Evolutionary conservation across 495 filamentous ascomycete genomes (phyloP).

Genomic region (Thozetella sp.): DNA sequence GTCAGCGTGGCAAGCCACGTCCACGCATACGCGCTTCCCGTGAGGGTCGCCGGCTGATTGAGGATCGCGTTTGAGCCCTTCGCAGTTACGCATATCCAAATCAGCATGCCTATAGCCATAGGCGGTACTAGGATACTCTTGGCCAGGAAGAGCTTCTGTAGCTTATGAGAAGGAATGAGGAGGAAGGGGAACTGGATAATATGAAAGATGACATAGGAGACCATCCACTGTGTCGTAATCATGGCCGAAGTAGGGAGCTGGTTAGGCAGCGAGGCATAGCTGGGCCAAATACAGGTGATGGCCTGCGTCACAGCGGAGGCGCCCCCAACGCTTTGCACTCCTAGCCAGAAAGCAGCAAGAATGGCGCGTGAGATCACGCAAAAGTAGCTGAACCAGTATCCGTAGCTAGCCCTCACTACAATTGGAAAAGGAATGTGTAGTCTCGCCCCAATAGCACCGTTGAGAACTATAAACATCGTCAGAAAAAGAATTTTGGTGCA

Average conservation of each 20-base stretch:
- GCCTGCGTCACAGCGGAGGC: slow-evolving; percentile 40
- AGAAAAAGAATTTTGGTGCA: slow-evolving; percentile 32
- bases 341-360: slow-evolving; percentile 48
- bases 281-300: slow-evolving; percentile 45
- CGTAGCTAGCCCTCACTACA: slow-evolving; percentile 38
- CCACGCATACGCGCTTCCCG: not conserved
- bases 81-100: not conserved
- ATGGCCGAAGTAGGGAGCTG: slow-evolving; percentile 43
- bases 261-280: slow-evolving; percentile 44
- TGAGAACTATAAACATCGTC: slow-evolving; percentile 45
- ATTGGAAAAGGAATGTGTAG: slow-evolving; percentile 46
- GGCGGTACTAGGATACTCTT: slow-evolving; percentile 30
- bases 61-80: slow-evolving; percentile 27
- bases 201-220: slow-evolving; percentile 48
- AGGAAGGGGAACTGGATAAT: slow-evolving; percentile 49
- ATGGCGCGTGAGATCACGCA: slow-evolving; percentile 40
- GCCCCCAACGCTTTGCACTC: slow-evolving; percentile 42
- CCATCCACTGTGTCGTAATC: slow-evolving; percentile 52
- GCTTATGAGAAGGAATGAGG: slow-evolving; percentile 48
- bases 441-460: slow-evolving; percentile 46
- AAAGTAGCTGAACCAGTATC: slow-evolving; percentile 38
- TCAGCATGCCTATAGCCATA: not conserved
- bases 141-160: slow-evolving; percentile 52
- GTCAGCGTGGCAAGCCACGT: not conserved
- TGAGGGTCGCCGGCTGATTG: slow-evolving; percentile 17